Conservation (phyloP, 371 early-diverging fungal species). For the Mortierella sp. region DNA sequence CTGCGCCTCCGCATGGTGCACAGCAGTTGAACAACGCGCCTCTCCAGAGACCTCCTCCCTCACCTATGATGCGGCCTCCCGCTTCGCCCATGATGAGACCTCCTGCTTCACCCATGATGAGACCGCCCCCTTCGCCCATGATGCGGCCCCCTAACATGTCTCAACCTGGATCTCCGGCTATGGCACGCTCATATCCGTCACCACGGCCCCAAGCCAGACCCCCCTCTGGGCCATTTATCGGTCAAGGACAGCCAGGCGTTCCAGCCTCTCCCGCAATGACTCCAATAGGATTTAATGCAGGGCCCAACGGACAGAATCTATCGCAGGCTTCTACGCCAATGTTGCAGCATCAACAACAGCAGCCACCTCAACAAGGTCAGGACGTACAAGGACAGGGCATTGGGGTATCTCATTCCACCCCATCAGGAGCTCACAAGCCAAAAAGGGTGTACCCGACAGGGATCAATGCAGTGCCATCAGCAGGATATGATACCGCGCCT, state of each 20-base stretch:
- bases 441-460: slow-evolving; percentile 72
- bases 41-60: slow-evolving; percentile 34
- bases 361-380: slow-evolving; percentile 18
- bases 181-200: slow-evolving; percentile 44
- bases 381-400: slow-evolving; percentile 19
- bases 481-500: slow-evolving; percentile 26
- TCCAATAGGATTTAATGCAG: slow-evolving; percentile 40
- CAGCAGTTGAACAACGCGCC: slow-evolving; percentile 18
- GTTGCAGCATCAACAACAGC: slow-evolving; percentile 28
- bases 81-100: slow-evolving; percentile 52
- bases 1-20: slow-evolving; percentile 29
- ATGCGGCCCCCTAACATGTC: slow-evolving; percentile 43
- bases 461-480: slow-evolving; percentile 24
- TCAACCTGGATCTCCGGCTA: slow-evolving; percentile 45
- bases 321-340: slow-evolving; percentile 49
- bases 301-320: slow-evolving; percentile 38
- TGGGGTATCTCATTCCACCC: slow-evolving; percentile 18
- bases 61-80: slow-evolving; percentile 10
- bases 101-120: too few relatives aligned
- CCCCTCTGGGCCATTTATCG: slow-evolving; percentile 27
- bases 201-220: slow-evolving; percentile 43
- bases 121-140: slow-evolving; percentile 35
- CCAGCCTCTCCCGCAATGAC: slow-evolving; percentile 41
- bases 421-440: slow-evolving; percentile 40
- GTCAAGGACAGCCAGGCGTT: slow-evolving; percentile 28